Evolutionary conservation across 2,329 filamentous ascomycete species (phyloP), one percentile per base, ranked within the genome.

Genomic region (Calonectria pauciramosa): DNA sequence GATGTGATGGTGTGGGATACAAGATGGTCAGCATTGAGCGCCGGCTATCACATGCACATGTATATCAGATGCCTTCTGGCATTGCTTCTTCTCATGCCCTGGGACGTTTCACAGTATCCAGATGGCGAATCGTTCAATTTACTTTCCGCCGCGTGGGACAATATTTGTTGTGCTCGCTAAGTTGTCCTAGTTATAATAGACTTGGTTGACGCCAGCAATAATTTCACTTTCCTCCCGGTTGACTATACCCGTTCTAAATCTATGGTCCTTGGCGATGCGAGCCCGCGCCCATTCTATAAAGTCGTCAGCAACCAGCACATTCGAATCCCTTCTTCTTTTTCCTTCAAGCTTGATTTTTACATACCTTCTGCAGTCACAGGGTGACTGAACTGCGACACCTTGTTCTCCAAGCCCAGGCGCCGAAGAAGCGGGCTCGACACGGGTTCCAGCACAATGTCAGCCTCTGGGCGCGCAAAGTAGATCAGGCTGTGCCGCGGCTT

Each of bases 401-500:
- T 59, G 8, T 60, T n/a, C 67, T 69, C 23, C 30, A 70, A n/a
- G 10, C 68, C 68, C 68, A 64, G 38, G 26, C 68, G 54, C 18
- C 28, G 44, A 11, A 70, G 56, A 5, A 70, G 56, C 44, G 68
- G 68, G 32, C 56, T 63, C 13, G 41, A 38, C 68, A 64, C 68
- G 38, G 68, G 68, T 44, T 63, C 56, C 32, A 70, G 32, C 28
- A 20, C 44, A 32, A 64, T 64, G 44, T 76, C 78, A 23, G 85
- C 83, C 51, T 85, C 84, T 0, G 84, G 84, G 20, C 85, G 75
- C 9, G 85, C 82, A 72, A 86, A 86, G 70, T 86, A 86, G n/a
- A 87, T 76, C 1, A 91, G 82, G 0, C 90, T 89, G 4, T 89
- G 83, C 0, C 89, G 85, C 87, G 16, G 87, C 77, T 34, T 87